Percentiles rank a stretch among this genome's conserved stretches.
These are phyloP conservation scores for Neofusicoccum kwambonambiense DNA, from an alignment of 2,329 filamentous ascomycete species.

Conservation along the genomic window DNA sequence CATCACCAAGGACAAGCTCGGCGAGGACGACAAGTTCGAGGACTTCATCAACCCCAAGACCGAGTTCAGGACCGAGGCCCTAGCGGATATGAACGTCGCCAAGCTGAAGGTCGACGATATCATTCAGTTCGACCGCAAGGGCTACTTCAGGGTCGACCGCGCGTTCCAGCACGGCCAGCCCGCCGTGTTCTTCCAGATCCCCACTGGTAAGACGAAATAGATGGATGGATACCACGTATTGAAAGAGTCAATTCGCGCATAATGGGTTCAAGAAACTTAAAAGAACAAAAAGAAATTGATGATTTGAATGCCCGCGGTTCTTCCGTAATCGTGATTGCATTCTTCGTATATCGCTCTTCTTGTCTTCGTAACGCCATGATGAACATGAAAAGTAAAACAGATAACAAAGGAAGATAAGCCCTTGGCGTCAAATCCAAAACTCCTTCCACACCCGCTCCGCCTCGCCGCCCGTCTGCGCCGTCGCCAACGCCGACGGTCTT, in stretches of 20 bases:
- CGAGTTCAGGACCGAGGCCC: slow-evolving; percentile 68
- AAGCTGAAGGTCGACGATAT: slow-evolving; percentile 83
- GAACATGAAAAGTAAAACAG: neutral
- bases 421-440: slow-evolving; percentile 2
- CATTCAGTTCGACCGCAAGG: slow-evolving; percentile 91
- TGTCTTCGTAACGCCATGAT: neutral
- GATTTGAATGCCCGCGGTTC: neutral
- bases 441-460: neutral
- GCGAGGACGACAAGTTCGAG: slow-evolving; percentile 82
- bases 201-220: slow-evolving; percentile 57
- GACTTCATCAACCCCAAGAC: slow-evolving; percentile 78
- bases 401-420: neutral
- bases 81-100: slow-evolving; percentile 78
- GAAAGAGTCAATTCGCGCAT: too few species aligned
- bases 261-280: too few species aligned
- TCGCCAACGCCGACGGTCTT: neutral
- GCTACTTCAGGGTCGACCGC: slow-evolving; percentile 82
- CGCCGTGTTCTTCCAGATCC: slow-evolving; percentile 67
- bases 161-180: slow-evolving; percentile 58
- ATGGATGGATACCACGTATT: neutral
- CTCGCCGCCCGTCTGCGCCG: neutral
- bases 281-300: neutral
- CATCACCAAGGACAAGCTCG: slow-evolving; percentile 90
- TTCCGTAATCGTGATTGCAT: neutral
- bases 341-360: neutral